Evolutionary conservation across 805 yeast genomes (phyloP).

Genomic region (Lipomyces yamanashiensis): DNA sequence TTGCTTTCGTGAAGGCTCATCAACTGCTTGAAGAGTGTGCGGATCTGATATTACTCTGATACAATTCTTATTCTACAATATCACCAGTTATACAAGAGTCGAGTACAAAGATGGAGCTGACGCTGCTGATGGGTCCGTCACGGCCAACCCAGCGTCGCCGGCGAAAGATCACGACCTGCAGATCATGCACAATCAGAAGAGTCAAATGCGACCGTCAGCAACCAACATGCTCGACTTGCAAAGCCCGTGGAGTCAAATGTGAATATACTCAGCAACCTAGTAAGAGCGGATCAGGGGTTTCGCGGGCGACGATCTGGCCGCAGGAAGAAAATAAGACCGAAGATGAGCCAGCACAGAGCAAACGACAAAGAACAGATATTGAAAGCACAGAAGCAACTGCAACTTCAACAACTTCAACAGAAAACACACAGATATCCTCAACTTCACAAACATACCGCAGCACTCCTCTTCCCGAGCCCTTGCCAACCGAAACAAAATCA

Average conservation of each 20-base stretch:
- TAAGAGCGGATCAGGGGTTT: neutral
- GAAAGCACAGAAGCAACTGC: neutral
- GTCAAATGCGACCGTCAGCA: constrained; percentile 18
- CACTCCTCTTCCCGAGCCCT: neutral
- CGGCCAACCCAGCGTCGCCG: constrained; percentile 7
- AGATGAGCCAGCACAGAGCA: neutral
- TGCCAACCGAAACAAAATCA: neutral
- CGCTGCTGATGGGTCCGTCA: neutral
- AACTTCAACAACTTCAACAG: neutral
- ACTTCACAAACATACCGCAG: neutral
- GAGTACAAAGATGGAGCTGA: constrained; percentile 6
- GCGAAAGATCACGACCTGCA: constrained; percentile 15
- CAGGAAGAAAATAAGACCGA: neutral
- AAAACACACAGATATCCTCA: neutral
- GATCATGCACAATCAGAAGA: constrained; percentile 13
- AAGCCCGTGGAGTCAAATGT: constrained; percentile 8
- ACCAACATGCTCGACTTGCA: constrained; percentile 11
- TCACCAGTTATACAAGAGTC: neutral
- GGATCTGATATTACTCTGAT: too few species aligned
- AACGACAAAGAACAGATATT: neutral
- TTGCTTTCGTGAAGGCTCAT: neutral
- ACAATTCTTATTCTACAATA: neutral
- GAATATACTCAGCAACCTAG: constrained; percentile 8
- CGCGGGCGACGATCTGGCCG: neutral
- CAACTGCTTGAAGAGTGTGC: neutral